Evolutionary conservation across 371 early-diverging fungal genomes (phyloP), one percentile per base, ranked within the genome.

Genomic region (Apophysomyces trapeziformis): DNA sequence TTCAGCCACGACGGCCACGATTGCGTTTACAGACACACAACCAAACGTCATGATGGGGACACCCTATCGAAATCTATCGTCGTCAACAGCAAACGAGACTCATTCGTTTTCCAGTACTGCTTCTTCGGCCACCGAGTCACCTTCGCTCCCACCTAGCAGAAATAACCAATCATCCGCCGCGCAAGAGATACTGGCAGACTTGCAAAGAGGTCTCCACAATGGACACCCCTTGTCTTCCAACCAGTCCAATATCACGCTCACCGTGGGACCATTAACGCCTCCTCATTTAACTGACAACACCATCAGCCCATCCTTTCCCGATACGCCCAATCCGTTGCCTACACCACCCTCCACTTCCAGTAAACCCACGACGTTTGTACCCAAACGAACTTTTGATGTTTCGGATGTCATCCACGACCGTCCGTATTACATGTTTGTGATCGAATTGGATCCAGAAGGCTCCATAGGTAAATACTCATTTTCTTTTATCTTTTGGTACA

Each of bases 391-490:
- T 36, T 41, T 62, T 12, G 57, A 58, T 37, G 61, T 56, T 35
- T 44, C 63, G 13, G 67, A 68, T 39, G 61, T 72, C 35, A 57
- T 63, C 0, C 72, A 72, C 45, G 72, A 72, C 44, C 45, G 32
- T 1, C 37, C 50, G 16, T 37, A 39, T 41, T 68, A 46, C 63
- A 66, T 72, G 66, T 72, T 72, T 43, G 65, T 65, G 44, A 65
- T 72, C 12, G 46, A 38, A 2, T 50, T 72, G 44, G 72, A 72
- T 60, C 36, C 41, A 21, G 60, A 72, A 56, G 68, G 72, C 43
- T 65, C 38, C 39, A 66, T 60, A 36, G 72, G 72, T 72, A 66
- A 68, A 37, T 50, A 5, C 37, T 44, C 37, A 13, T 58, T 12
- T 38, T 36, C 26, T 46, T 54, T 59, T 18, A 59, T 36, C 14